phyloP scores from a whole-genome alignment of 2,329 filamentous ascomycete genomes.

The Chrysoporthe cubensis region DNA sequence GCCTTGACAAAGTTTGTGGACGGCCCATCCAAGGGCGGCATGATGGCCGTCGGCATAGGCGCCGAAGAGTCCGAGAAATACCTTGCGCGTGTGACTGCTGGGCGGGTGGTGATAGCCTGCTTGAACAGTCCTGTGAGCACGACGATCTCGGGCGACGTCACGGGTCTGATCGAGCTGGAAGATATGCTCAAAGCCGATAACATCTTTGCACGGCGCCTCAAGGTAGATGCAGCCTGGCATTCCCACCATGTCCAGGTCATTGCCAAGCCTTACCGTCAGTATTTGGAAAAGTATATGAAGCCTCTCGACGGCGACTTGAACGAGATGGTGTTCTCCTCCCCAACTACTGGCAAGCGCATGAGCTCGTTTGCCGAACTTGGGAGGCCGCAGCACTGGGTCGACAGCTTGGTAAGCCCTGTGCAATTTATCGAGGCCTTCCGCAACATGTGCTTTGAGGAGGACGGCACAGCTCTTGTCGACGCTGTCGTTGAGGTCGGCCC shows the following conservation, averaged over 20 bases:
- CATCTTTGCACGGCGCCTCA: slow-evolving; percentile 36
- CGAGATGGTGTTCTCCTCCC: slow-evolving; percentile 9
- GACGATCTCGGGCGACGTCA: slow-evolving; percentile 40
- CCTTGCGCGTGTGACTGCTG: slow-evolving; percentile 8
- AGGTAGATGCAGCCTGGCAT: slow-evolving; percentile 38
- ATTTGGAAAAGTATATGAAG: slow-evolving; percentile 24
- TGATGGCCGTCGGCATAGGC: slow-evolving; percentile 16
- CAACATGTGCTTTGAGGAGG: not conserved
- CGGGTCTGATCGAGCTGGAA: slow-evolving; percentile 35
- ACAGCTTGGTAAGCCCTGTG: slow-evolving; percentile 12
- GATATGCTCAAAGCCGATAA: slow-evolving; percentile 32
- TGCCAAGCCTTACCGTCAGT: slow-evolving; percentile 21
- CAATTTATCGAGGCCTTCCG: slow-evolving; percentile 9
- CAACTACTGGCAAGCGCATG: slow-evolving; percentile 3
- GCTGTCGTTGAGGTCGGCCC: slow-evolving; percentile 13
- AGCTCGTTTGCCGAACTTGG: slow-evolving; percentile 24
- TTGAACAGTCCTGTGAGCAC: slow-evolving; percentile 17
- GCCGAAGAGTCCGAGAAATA: slow-evolving; percentile 3
- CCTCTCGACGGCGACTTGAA: not conserved
- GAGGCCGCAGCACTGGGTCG: slow-evolving; percentile 28
- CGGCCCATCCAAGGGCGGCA: slow-evolving; percentile 9
- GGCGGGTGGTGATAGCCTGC: slow-evolving; percentile 14
- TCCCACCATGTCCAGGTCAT: slow-evolving; percentile 36
- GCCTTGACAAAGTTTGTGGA: slow-evolving; percentile 27
- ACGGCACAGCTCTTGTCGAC: slow-evolving; percentile 7